Evolutionary conservation across 75 land plant genomes (phyloP).

Genomic region (Cupressus sempervirens): DNA sequence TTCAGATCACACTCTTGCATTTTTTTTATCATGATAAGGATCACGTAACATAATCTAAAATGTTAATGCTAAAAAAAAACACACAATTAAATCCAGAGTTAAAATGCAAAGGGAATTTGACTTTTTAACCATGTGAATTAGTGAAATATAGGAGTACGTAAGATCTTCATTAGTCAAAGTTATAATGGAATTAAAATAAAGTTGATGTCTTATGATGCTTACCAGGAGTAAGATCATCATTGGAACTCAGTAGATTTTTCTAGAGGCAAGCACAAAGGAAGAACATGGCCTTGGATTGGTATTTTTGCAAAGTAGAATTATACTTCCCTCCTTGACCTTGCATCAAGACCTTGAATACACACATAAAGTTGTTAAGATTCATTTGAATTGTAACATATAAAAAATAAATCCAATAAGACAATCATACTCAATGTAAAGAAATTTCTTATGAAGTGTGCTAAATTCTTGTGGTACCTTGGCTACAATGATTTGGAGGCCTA

Average conservation of each 20-base stretch:
- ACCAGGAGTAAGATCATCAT: conserved; percentile 54
- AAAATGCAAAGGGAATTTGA: neutral
- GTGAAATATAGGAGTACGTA: no score
- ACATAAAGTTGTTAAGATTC: neutral
- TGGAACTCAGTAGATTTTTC: conserved; percentile 34
- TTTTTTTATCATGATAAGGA: no score
- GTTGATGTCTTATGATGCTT: neutral
- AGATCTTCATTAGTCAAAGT: no score
- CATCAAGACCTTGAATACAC: conserved; percentile 15
- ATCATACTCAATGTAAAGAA: neutral
- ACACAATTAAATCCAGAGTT: no score
- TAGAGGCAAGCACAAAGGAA: conserved; percentile 50
- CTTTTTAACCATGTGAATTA: neutral
- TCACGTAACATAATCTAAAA: no score
- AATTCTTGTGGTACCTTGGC: conserved; percentile 30
- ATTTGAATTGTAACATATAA: neutral
- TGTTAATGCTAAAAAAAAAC: no score
- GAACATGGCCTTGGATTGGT: conserved; percentile 42
- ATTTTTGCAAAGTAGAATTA: conserved; percentile 26
- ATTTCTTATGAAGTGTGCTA: neutral
- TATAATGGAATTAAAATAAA: neutral
- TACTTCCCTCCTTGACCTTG: conserved; percentile 26
- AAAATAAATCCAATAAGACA: neutral
- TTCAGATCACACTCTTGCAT: no score
- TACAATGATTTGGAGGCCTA: conserved; percentile 49